Evolutionary conservation across 805 yeast species (phyloP), one percentile per base, ranked within the genome.

Genomic region (Hanseniaspora guilliermondii): DNA sequence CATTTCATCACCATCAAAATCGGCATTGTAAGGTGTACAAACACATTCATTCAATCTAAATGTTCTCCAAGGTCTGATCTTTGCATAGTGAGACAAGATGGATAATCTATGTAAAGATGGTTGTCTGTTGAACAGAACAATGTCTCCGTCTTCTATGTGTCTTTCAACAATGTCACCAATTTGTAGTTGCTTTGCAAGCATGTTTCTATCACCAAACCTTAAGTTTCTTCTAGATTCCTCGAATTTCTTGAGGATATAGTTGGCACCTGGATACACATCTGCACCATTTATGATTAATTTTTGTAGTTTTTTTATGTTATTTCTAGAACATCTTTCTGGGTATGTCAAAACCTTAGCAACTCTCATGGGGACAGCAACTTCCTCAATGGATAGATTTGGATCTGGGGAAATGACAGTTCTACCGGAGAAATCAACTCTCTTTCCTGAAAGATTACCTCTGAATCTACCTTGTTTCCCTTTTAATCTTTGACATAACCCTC

Each of bases 1-100:
- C 98, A 93, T 93, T 69, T 93, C 98, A 71, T 93, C 98, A 70
- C 98, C 98, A 69, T 93, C 98, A 67, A 93, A 93, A 77, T 93
- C 99, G 39, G 99, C 99, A 68, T 94, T 94, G 71, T 93, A 93
- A 1, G 98, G 98, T 0, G 98, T 93, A 73, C 98, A 93, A 9
- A 93, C 99, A 83, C 98, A 93, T 70, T 93, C 97, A 66, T 93
- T 93, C 61, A 93, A 76, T 61, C 99, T 76, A 72, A 93, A 87
- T 1, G 99, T 93, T 72, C 98, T 78, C 97, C 97, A 93, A 0
- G 98, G 98, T 64, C 95, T 78, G 62, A 93, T 83, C 65, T 87
- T 89, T 47, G 96, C 99, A 69, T 83, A 89, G 73, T 93, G 99
- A 1, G 97, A 84, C 60, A 93, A 73, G 69, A 93, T 93, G 2